Conservation (phyloP, 208 protist species). For the Crithidia mellificae region DNA sequence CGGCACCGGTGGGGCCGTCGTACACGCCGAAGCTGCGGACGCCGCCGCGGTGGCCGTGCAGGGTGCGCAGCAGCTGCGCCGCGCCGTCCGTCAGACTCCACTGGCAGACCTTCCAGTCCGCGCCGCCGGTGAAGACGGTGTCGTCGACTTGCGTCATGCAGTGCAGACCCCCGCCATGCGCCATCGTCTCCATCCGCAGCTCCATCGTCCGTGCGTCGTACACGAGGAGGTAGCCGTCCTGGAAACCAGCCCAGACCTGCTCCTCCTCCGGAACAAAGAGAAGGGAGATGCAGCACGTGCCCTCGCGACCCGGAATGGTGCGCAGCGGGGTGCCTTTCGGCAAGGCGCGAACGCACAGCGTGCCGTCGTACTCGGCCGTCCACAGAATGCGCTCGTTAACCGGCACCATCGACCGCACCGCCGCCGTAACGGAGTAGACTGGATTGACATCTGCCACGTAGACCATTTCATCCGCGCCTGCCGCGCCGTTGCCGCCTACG, state of each 20-base stretch:
- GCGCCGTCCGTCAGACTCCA: conserved; percentile 40
- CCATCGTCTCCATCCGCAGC: conserved; percentile 45
- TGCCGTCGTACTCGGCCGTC: conserved; percentile 73
- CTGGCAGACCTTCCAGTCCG: conserved; percentile 79
- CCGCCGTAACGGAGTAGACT: conserved; percentile 50
- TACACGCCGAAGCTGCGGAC: conserved; percentile 64
- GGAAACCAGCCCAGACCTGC: conserved; percentile 73
- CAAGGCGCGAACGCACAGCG: conserved; percentile 62
- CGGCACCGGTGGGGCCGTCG: conserved; percentile 54
- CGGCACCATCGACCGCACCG: conserved; percentile 47
- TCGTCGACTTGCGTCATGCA: conserved; percentile 54
- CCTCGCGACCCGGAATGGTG: conserved; percentile 43
- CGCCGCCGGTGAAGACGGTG: conserved; percentile 71
- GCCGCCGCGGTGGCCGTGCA: conserved; percentile 66
- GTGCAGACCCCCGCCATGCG: conserved; percentile 30
- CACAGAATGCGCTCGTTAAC: conserved; percentile 76
- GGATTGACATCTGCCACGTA: conserved; percentile 75
- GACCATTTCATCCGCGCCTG: conserved; percentile 9
- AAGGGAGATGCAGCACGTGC: conserved; percentile 64
- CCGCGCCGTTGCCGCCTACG: no score
- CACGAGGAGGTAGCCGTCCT: conserved; percentile 79
- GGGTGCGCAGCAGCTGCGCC: conserved; percentile 39
- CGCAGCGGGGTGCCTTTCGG: conserved; percentile 67
- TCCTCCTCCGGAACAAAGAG: conserved; percentile 47
- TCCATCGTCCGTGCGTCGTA: conserved; percentile 52